These are phyloP conservation scores for Umbellularia californica DNA, from an alignment of 164 flowering plant genomes.

Conservation along the genomic window DNA sequence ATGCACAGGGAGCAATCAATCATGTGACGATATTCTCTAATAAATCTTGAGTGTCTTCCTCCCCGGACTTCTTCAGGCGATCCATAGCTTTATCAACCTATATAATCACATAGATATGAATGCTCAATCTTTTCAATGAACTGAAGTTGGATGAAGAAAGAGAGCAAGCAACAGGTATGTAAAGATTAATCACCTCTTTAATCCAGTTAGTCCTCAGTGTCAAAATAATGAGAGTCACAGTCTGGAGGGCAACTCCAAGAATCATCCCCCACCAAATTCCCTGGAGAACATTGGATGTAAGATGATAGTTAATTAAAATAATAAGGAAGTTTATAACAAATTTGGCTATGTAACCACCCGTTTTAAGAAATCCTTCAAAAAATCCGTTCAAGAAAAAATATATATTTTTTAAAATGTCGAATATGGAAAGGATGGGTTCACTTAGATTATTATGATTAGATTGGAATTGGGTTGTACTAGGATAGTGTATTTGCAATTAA, in stretches of 20 bases:
- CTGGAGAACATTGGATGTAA: slow-evolving; percentile 19
- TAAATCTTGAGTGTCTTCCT: slow-evolving; percentile 22
- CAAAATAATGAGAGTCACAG: slow-evolving; percentile 44
- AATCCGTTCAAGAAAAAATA: too few relatives aligned
- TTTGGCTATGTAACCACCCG: too few relatives aligned
- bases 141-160: background rate
- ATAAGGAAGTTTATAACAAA: too few relatives aligned
- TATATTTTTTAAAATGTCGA: too few relatives aligned
- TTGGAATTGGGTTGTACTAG: too few relatives aligned
- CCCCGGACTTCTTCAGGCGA: slow-evolving; percentile 36
- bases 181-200: slow-evolving; percentile 37
- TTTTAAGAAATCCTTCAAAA: too few relatives aligned
- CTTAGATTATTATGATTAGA: too few relatives aligned
- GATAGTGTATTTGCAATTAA: too few relatives aligned
- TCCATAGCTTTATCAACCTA: slow-evolving; percentile 52
- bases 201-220: slow-evolving; percentile 68
- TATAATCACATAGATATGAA: background rate
- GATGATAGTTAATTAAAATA: background rate
- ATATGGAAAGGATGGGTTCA: background rate
- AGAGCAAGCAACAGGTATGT: background rate
- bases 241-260: slow-evolving; percentile 56
- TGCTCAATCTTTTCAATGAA: background rate
- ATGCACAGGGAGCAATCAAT: background rate
- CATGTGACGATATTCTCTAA: background rate
- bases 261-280: slow-evolving; percentile 88